phyloP scores from a whole-genome alignment of 345 rosid genomes.

The Rhodamnia argentea region DNA sequence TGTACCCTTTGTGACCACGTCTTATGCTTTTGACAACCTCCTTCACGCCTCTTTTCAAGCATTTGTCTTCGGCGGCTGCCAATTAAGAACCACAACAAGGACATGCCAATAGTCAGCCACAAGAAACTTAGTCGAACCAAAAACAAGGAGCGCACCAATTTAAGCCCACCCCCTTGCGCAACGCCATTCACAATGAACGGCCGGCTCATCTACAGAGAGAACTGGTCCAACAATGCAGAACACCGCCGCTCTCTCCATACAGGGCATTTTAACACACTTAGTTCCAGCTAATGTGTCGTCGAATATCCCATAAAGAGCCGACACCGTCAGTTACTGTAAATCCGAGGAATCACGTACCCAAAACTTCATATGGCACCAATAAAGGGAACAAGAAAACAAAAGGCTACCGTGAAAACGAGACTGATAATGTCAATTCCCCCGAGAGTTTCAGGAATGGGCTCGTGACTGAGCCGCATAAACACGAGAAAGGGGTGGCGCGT shows the following conservation, averaged over 20 bases:
- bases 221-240: background rate
- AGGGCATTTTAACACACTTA: background rate
- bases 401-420: background rate
- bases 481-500: background rate
- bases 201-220: background rate
- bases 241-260: background rate
- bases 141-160: background rate
- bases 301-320: background rate
- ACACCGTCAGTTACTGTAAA: background rate
- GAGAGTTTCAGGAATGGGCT: background rate
- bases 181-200: background rate
- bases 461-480: background rate
- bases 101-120: background rate
- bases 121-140: background rate
- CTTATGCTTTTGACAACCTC: conserved; percentile 93
- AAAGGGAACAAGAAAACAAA: background rate
- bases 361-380: background rate
- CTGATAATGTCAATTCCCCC: background rate
- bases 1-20: conserved; percentile 83
- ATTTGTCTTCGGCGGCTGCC: conserved; percentile 77
- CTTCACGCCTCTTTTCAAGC: conserved; percentile 97
- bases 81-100: background rate
- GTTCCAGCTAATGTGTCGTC: background rate
- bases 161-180: background rate
- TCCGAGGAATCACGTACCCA: background rate